These are phyloP conservation scores for Lactarius psammicola DNA, from an alignment of 768 basidiomycete genomes.

Conservation along the genomic window DNA sequence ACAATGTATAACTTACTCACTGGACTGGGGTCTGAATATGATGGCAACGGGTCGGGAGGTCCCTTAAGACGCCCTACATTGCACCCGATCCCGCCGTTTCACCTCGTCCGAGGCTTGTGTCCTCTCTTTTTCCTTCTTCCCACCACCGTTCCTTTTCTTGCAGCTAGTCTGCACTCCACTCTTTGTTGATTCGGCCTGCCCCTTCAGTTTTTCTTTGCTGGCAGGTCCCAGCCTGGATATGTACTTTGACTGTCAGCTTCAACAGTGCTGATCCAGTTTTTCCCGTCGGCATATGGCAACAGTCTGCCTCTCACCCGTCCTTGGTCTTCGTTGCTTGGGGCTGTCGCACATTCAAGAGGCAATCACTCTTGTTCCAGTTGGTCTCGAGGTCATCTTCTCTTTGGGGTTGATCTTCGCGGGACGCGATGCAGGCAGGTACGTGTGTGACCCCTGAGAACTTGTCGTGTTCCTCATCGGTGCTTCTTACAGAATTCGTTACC, in stretches of 20 bases:
- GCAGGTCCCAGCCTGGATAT: conserved; percentile 39
- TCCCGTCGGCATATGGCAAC: conserved; percentile 26
- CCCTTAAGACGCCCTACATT: neutral
- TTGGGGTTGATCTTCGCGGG: conserved; percentile 51
- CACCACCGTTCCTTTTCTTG: conserved; percentile 28
- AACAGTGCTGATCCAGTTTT: conserved; percentile 26
- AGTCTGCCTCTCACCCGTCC: conserved; percentile 64
- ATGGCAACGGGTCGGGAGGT: conserved; percentile 1
- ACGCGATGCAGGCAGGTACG: conserved; percentile 50
- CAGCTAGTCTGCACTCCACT: conserved; percentile 52
- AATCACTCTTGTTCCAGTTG: conserved; percentile 60
- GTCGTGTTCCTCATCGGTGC: neutral
- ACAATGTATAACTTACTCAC: too few relatives aligned
- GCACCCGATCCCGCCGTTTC: neutral
- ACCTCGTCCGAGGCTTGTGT: neutral
- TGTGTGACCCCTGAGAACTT: conserved; percentile 17
- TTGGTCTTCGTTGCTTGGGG: conserved; percentile 68
- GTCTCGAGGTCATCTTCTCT: conserved; percentile 60
- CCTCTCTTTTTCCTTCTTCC: neutral
- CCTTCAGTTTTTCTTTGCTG: conserved; percentile 28
- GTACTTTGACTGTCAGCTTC: conserved; percentile 32
- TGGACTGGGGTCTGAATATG: neutral
- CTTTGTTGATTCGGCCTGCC: conserved; percentile 33
- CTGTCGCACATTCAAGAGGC: conserved; percentile 47
- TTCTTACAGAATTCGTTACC: conserved; percentile 48